A percentile compares a stretch with the other conserved stretches of the same genome.
These are phyloP conservation scores for Skeletonema tropicum DNA, from an alignment of 108 stramenopile genomes.

Conservation along the genomic window DNA sequence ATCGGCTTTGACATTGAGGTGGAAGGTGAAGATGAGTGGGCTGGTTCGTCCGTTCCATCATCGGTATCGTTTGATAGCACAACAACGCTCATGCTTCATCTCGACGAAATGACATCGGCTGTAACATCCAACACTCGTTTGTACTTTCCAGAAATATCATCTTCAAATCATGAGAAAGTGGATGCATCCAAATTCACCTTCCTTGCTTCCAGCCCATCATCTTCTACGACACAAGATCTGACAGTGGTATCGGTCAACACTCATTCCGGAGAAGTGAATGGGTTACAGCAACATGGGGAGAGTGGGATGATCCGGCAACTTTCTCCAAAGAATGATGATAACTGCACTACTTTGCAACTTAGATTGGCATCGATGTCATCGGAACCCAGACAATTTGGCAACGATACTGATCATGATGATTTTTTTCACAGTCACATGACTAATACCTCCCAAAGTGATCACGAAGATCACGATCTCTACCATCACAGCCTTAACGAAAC, in stretches of 20 bases:
- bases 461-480: not conserved
- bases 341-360: not conserved
- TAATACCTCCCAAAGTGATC: not conserved
- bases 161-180: not conserved
- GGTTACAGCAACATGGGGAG: not conserved
- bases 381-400: not conserved
- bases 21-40: not conserved
- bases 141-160: not conserved
- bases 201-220: not conserved
- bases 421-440: not conserved
- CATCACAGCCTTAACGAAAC: not conserved
- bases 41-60: not conserved
- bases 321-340: not conserved
- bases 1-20: not conserved
- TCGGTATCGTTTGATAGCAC: conserved; percentile 1
- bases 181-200: not conserved
- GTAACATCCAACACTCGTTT: not conserved
- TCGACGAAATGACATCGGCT: not conserved
- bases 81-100: conserved; percentile 1
- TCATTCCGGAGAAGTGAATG: not conserved
- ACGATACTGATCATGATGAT: not conserved
- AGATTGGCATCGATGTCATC: not conserved
- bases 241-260: conserved; percentile 1
- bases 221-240: not conserved
- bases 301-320: not conserved